phyloP scores from a whole-genome alignment of 805 yeast genomes.

The Wickerhamomyces chambardii region DNA sequence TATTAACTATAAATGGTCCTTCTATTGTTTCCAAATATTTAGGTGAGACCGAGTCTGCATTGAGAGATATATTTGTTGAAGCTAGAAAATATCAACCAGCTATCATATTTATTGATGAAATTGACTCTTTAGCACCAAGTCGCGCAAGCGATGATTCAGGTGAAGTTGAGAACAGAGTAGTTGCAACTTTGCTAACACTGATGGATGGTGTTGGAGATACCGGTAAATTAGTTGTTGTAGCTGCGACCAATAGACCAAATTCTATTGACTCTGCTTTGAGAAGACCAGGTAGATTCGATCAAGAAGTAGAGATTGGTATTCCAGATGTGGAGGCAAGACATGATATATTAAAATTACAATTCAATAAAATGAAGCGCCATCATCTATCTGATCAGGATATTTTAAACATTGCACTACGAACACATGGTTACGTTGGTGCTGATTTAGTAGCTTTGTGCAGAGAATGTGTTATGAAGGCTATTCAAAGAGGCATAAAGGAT shows the following conservation, averaged over 20 bases:
- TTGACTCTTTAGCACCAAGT: constrained; percentile 86
- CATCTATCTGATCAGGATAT: constrained; percentile 46
- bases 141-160: constrained; percentile 80
- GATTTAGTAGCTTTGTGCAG: constrained; percentile 83
- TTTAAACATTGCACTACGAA: constrained; percentile 55
- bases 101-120: constrained; percentile 83
- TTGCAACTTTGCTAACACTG: constrained; percentile 76
- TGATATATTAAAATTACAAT: constrained; percentile 61
- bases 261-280: constrained; percentile 64
- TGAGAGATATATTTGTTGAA: constrained; percentile 78
- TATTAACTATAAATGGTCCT: constrained; percentile 82
- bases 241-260: constrained; percentile 69
- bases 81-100: constrained; percentile 84
- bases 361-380: constrained; percentile 42
- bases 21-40: constrained; percentile 85
- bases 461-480: constrained; percentile 81
- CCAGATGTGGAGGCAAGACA: constrained; percentile 79
- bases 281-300: constrained; percentile 85
- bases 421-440: constrained; percentile 98
- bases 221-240: constrained; percentile 58
- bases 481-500: constrained; percentile 45
- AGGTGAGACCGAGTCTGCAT: constrained; percentile 87
- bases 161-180: constrained; percentile 85
- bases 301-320: constrained; percentile 83
- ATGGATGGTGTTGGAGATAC: constrained; percentile 71